Base-by-base conservation (phyloP, 805 yeast genomes). In the Metschnikowia chrysomelidarum region DNA sequence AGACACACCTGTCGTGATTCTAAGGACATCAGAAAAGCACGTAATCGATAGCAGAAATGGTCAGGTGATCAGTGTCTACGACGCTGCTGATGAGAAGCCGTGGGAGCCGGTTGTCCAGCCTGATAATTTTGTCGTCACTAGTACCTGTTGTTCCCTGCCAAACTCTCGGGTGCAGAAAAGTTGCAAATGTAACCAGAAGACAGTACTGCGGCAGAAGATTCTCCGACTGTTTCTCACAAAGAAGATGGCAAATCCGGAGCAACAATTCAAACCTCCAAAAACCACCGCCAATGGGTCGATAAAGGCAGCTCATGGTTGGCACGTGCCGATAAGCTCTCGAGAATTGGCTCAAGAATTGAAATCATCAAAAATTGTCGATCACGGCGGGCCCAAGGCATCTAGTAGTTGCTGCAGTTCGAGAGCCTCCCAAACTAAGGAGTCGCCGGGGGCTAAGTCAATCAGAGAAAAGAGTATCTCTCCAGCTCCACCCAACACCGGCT, bases 61-160 rank as follows among this genome's bases (percentile, higher is more conserved):
- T 13, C 59, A 57, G 42, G 59, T 68, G 12, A 49, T 67, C 14
- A 73, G 72, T 5, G 66, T 64, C 1, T 67, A 66, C 50, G 63
- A 51, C 26, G 30, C 30, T 7, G 39, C 30, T 16, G 16, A 39
- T 2, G 36, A 30, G 3, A 26, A 20, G 10, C 17, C 37, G 4
- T 16, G 6, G 12, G 33, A 22, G 11, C 37, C 39, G 23, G 30
- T 27, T 17, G 44, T 36, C 15, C 39, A 40, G 9, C 44, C 38
- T 30, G 55, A 60, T 30, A 61, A 65, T 32, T 67, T 67, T 23
- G 56, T 66, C 28, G 57, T 57, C 35, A 36, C 67, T 3, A 46
- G 59, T 4, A 34, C 56, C 1, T 67, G 72, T 40, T 66, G 73
- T 23, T 34, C 53, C 25, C 36, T 36, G n/a, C 50, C 54, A 2